Conservation (phyloP, 1,284 basidiomycete genomes). For the Apiotrichum sp. region DNA sequence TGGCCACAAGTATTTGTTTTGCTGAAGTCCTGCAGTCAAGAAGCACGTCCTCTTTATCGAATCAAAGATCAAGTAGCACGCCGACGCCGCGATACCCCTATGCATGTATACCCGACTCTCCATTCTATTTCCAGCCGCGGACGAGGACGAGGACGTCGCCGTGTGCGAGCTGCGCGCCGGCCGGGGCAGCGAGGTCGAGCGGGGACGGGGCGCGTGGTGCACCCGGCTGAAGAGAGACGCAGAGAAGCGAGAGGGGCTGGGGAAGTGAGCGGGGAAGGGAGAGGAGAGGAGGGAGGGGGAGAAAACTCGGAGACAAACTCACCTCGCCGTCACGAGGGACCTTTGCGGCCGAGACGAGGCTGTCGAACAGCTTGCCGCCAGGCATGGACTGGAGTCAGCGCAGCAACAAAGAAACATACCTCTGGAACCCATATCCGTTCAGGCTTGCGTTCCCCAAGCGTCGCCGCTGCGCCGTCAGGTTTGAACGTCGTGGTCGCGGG, state of each 20-base stretch:
- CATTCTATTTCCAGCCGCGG: background rate
- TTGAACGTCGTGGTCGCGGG: slow-evolving; percentile 9
- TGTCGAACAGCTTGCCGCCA: slow-evolving; percentile 26
- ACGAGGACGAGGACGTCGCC: slow-evolving; percentile 25
- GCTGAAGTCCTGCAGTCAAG: slow-evolving; percentile 52
- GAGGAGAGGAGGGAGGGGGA: background rate
- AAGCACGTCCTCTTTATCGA: slow-evolving; percentile 66
- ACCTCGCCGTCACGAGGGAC: slow-evolving; percentile 3
- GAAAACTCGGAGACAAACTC: no score
- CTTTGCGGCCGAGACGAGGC: slow-evolving; percentile 16
- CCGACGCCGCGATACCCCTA: slow-evolving; percentile 5
- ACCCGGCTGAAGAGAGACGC: slow-evolving; percentile 12
- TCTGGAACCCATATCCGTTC: slow-evolving; percentile 23
- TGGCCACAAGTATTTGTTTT: no score
- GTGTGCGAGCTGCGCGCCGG: slow-evolving; percentile 13
- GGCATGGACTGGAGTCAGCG: slow-evolving; percentile 22
- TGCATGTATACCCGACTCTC: slow-evolving; percentile 18
- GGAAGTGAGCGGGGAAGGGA: background rate
- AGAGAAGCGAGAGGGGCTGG: slow-evolving; percentile 5
- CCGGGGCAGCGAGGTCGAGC: slow-evolving; percentile 19
- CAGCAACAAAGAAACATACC: slow-evolving; percentile 8
- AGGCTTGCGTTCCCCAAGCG: slow-evolving; percentile 4
- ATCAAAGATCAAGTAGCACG: slow-evolving; percentile 54
- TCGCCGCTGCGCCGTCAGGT: slow-evolving; percentile 9
- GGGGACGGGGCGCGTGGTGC: background rate